Percentiles rank a stretch among this genome's conserved stretches.
Evolutionary conservation across 192 early-diverging fungal genomes (phyloP).

Genomic region (Allomyces macrogynus): DNA sequence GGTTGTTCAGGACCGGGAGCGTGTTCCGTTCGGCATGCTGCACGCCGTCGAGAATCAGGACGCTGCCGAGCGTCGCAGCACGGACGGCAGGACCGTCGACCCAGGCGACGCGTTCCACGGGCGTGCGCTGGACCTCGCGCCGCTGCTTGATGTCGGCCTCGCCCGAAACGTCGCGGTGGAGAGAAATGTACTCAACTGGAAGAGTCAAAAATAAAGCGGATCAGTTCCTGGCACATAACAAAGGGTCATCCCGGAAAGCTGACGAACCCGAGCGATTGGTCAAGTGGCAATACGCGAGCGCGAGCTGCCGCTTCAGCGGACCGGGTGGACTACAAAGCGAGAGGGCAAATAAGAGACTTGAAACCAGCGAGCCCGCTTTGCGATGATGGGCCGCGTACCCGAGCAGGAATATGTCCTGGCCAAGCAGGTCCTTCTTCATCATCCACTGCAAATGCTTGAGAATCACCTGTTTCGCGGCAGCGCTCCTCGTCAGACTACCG

Average conservation of each 20-base stretch:
- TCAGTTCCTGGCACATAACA: no score
- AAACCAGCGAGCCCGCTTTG: not conserved
- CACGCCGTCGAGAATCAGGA: constrained; percentile 42
- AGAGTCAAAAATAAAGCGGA: no score
- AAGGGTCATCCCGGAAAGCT: no score
- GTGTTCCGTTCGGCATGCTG: constrained; percentile 73
- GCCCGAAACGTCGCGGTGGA: constrained; percentile 49
- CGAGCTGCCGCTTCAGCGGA: constrained; percentile 16
- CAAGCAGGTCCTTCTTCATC: constrained; percentile 26
- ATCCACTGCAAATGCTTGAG: constrained; percentile 22
- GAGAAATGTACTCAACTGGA: constrained; percentile 43
- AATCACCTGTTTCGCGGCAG: not conserved
- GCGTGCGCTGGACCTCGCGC: constrained; percentile 44
- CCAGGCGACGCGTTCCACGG: constrained; percentile 19
- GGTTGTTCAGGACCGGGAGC: constrained; percentile 62
- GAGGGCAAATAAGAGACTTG: not conserved
- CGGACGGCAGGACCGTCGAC: constrained; percentile 37
- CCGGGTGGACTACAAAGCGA: constrained; percentile 13
- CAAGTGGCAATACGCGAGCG: constrained; percentile 18
- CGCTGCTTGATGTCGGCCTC: constrained; percentile 67
- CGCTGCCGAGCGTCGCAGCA: constrained; percentile 35
- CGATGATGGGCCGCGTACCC: constrained; percentile 6
- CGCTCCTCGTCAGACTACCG: no score
- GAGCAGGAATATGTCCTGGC: constrained; percentile 32
- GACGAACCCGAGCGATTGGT: constrained; percentile 18